phyloP scores from a whole-genome alignment of 1,284 basidiomycete species.

The Naganishia cerealis region DNA sequence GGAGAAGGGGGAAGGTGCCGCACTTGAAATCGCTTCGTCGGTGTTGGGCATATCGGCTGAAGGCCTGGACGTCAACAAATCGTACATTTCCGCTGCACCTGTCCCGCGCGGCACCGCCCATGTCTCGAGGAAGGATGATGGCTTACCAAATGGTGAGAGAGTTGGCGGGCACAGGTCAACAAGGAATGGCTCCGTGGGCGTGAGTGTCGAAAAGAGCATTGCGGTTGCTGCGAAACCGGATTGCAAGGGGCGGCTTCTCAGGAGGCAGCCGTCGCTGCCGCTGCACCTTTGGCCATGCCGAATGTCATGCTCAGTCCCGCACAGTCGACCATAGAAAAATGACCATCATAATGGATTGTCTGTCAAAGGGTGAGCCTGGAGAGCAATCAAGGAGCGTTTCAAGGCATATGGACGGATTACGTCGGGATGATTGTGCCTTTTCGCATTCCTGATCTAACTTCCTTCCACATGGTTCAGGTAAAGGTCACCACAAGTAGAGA shows the following conservation, averaged over 20 bases:
- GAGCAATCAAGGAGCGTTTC: slow-evolving; percentile 19
- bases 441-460: too few species aligned
- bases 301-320: slow-evolving; percentile 21
- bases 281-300: not conserved
- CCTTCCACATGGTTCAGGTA: not conserved
- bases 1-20: not conserved
- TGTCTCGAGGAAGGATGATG: not conserved
- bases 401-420: slow-evolving; percentile 22
- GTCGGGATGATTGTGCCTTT: not conserved
- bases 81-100: not conserved
- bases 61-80: not conserved
- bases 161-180: too few species aligned
- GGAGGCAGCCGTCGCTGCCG: not conserved
- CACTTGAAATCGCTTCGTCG: not conserved
- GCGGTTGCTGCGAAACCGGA: too few species aligned
- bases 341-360: slow-evolving; percentile 10
- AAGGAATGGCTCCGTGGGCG: too few species aligned
- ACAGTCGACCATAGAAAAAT: slow-evolving; percentile 11
- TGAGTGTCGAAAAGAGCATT: too few species aligned
- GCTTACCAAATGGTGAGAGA: not conserved
- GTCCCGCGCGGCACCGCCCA: not conserved
- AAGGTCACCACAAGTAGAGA: not conserved
- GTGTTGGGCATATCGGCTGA: slow-evolving; percentile 6
- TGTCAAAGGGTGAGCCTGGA: slow-evolving; percentile 8
- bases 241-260: not conserved